Evolutionary conservation across 2,329 filamentous ascomycete genomes (phyloP).

Genomic region (Coniochaeta sp.): DNA sequence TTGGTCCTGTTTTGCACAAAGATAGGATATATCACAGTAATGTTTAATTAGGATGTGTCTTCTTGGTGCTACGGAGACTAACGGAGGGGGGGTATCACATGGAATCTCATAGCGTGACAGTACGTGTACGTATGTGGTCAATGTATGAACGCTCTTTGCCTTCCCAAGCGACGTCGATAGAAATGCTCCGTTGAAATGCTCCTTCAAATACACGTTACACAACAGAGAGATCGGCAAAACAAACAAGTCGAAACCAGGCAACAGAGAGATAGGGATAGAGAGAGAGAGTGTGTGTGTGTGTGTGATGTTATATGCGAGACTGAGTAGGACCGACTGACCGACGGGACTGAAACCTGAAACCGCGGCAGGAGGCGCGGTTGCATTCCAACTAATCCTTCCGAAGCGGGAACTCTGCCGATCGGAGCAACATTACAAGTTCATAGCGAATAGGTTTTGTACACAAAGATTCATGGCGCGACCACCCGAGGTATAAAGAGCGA

Average conservation of each 20-base stretch:
- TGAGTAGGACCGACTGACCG: background rate
- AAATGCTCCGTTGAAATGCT: constrained; percentile 1
- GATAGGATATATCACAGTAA: background rate
- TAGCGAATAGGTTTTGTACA: background rate
- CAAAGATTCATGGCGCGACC: background rate
- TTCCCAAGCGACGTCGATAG: background rate
- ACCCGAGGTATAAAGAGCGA: background rate
- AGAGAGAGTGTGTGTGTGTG: background rate
- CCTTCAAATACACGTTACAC: background rate
- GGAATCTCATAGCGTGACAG: background rate
- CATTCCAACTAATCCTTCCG: constrained; percentile 1
- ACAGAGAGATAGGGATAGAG: background rate
- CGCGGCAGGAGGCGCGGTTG: background rate
- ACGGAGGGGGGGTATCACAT: background rate
- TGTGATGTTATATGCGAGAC: background rate
- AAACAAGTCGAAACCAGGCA: background rate
- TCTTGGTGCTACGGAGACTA: background rate
- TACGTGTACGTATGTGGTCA: background rate
- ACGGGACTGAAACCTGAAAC: background rate
- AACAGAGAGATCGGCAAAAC: background rate
- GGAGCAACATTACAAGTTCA: background rate
- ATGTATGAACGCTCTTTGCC: background rate
- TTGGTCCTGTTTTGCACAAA: background rate
- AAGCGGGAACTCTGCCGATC: background rate
- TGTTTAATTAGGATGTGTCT: background rate